Evolutionary conservation across 2,329 filamentous ascomycete genomes (phyloP).

Genomic region (Colletotrichum sp.): DNA sequence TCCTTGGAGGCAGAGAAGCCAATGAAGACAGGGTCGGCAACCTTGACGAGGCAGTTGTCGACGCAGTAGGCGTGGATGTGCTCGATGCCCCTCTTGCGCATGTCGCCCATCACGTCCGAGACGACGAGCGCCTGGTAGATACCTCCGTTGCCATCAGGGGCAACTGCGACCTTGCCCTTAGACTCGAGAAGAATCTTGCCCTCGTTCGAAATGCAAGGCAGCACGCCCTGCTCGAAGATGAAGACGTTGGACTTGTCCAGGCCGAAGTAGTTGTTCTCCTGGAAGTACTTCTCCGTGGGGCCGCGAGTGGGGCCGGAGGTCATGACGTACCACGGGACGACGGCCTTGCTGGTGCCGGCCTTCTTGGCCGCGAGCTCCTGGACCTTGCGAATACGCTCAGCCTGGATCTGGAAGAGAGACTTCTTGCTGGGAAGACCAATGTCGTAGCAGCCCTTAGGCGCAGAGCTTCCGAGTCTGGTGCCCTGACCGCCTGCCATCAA

Average conservation of each 20-base stretch:
- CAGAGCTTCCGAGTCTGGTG: constrained; percentile 91
- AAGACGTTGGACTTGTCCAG: constrained; percentile 83
- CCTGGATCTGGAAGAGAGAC: constrained; percentile 97
- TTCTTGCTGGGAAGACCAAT: constrained; percentile 93
- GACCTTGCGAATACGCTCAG: constrained; percentile 87
- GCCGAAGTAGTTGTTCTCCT: constrained; percentile 90
- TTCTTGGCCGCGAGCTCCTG: constrained; percentile 81
- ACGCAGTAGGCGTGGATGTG: constrained; percentile 98
- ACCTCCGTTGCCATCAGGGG: constrained; percentile 95
- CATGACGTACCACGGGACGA: constrained; percentile 99
- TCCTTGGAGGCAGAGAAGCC: constrained; percentile 88
- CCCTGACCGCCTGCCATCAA: constrained; percentile 98
- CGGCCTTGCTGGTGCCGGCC: constrained; percentile 55
- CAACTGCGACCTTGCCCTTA: constrained; percentile 91
- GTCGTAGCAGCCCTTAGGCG: constrained; percentile 96
- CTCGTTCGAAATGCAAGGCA: constrained; percentile 96
- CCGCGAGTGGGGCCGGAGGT: constrained; percentile 92
- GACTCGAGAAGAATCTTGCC: constrained; percentile 94
- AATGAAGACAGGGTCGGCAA: constrained; percentile 96
- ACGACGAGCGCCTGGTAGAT: constrained; percentile 91
- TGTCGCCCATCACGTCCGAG: constrained; percentile 82
- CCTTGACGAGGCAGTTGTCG: constrained; percentile 98
- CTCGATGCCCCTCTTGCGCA: constrained; percentile 86
- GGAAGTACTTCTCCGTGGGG: constrained; percentile 93
- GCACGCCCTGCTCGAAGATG: constrained; percentile 95